Percentiles rank a stretch among this genome's conserved stretches.
Conservation (phyloP, 2,329 filamentous ascomycete genomes). For the Epichloe gansuensis region DNA sequence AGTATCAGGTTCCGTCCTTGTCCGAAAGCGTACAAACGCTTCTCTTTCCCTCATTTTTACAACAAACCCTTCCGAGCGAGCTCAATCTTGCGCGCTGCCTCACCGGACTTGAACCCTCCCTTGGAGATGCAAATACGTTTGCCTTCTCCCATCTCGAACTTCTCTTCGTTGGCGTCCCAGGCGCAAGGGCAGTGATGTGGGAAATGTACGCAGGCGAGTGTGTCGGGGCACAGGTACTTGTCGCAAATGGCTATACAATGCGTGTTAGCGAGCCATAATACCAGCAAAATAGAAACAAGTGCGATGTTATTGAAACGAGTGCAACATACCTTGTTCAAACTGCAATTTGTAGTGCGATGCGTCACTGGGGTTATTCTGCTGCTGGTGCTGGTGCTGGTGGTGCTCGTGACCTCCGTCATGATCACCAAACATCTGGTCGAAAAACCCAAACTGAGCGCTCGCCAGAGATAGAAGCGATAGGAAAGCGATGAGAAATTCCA, state of each 20-base stretch:
- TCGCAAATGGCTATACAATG: conserved; percentile 58
- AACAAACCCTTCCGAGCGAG: conserved; percentile 67
- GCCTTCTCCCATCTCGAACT: conserved; percentile 61
- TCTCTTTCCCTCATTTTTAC: not conserved
- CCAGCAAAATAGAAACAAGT: not conserved
- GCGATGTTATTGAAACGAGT: too few species aligned
- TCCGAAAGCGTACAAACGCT: not conserved
- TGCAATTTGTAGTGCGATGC: conserved; percentile 63
- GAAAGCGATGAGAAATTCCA: conserved; percentile 27
- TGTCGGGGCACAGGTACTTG: conserved; percentile 90
- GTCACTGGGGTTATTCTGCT: conserved; percentile 72
- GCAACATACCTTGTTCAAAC: conserved; percentile 49
- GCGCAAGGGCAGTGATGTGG: conserved; percentile 95
- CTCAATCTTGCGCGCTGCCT: conserved; percentile 64
- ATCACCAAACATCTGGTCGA: conserved; percentile 89
- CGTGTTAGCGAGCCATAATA: not conserved
- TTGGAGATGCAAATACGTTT: conserved; percentile 61
- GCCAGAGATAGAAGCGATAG: conserved; percentile 49
- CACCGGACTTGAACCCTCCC: conserved; percentile 59
- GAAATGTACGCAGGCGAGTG: conserved; percentile 87
- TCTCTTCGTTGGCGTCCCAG: conserved; percentile 64
- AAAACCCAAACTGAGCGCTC: conserved; percentile 81
- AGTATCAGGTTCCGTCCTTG: not conserved
- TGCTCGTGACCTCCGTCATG: conserved; percentile 29
- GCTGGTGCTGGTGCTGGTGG: conserved; percentile 36